These are phyloP conservation scores for Prunus armeniaca DNA, from an alignment of 306 rosid species.

Conservation along the genomic window DNA sequence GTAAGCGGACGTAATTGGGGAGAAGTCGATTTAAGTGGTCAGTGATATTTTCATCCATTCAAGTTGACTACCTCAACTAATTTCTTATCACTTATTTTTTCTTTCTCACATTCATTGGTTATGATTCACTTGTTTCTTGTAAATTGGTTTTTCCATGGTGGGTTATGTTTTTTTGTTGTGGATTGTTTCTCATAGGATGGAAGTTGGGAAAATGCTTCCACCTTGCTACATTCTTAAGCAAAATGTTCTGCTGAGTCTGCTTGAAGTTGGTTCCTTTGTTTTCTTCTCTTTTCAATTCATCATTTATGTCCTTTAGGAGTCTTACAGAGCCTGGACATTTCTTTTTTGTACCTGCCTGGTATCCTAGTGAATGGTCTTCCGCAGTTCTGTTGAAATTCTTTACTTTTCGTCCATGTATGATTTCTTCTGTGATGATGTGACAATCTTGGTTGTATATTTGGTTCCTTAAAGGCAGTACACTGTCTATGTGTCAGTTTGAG, in stretches of 20 bases:
- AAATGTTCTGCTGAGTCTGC: background rate
- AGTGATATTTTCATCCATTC: slow-evolving; percentile 25
- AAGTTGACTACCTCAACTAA: slow-evolving; percentile 8
- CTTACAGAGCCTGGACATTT: background rate
- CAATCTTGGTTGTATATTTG: background rate
- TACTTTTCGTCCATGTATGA: background rate
- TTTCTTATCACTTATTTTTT: background rate
- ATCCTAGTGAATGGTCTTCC: background rate
- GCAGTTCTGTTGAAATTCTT: background rate
- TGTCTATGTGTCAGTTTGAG: background rate
- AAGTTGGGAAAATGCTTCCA: background rate
- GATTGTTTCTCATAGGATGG: background rate
- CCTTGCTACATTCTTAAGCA: background rate
- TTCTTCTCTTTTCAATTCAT: background rate
- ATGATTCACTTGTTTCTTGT: background rate
- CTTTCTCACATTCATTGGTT: background rate
- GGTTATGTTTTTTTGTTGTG: background rate
- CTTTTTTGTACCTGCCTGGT: background rate
- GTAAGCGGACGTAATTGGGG: slow-evolving; percentile 99
- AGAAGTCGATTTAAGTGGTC: slow-evolving; percentile 91
- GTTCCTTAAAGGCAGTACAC: background rate
- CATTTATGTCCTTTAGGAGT: background rate
- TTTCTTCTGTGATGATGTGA: background rate
- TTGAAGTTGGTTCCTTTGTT: background rate
- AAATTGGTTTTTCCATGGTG: background rate